Evolutionary conservation across 164 flowering plant species (phyloP), one percentile per base, ranked within the genome.

Genomic region (Nelumbo lutea): DNA sequence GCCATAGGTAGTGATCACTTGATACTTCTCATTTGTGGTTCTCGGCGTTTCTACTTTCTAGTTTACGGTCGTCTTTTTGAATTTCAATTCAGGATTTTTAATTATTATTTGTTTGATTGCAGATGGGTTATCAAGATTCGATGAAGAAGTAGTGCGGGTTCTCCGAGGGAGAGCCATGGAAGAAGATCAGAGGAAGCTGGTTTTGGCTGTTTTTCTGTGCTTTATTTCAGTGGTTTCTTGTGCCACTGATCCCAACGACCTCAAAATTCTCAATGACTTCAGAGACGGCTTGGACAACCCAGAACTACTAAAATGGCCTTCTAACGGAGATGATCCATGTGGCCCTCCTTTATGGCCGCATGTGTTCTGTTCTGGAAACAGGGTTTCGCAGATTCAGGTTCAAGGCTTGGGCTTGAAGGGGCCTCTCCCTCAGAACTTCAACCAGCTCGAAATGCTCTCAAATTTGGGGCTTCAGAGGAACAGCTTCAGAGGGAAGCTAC

Each of bases 361-460:
- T 74, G 80, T 92, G 6, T 86, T 65, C 78, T 92, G 97, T 68
- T 38, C 63, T 48, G 83, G 78, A 27, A 52, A 73, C 11, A 79
- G 93, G 75, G 83, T 92, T 46, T 11, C 92, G 5, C 97, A 92
- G 69, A 86, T 92, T 84, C 96, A 92, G 70, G 87, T 81, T 48
- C 77, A 79, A 70, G 53, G 68, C 44, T 44, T 92, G 68, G 89
- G 93, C 5, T 79, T 92, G 42, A 76, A 73, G 10, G 97, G 97
- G 2, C 70, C 88, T 47, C 72, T 92, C 4, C 97, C 97, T 40
- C 80, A 70, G 53, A 85, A 80, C 46, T 83, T 92, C 71, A 92
- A 90, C 75, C 77, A 77, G 75, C 83, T 92, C 13, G 59, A 83
- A 3, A 80, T 50, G 66, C 66, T 64, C 11, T 64, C 6, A 10